Conservation (phyloP, 345 rosid species). For the Brassica rapa region DNA sequence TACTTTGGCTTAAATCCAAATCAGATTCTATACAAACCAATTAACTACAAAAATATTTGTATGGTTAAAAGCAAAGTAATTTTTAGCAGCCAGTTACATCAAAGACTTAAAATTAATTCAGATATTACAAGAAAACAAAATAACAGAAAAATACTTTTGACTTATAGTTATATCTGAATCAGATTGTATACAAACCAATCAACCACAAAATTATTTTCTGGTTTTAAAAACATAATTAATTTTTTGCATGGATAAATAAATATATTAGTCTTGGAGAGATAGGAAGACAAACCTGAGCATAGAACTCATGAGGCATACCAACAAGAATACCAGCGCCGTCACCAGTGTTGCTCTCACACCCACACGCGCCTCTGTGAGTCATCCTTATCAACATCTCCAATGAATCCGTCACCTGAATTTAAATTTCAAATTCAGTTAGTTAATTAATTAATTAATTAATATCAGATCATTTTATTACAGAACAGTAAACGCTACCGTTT, state of each 20-base stretch:
- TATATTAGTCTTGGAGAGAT: neutral
- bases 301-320: slow-evolving; percentile 83
- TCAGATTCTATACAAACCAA: neutral
- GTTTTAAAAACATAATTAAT: neutral
- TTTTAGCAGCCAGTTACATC: neutral
- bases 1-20: neutral
- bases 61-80: neutral
- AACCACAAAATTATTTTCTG: neutral
- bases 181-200: neutral
- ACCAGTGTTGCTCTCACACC: slow-evolving; percentile 95
- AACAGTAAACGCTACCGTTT: slow-evolving; percentile 54
- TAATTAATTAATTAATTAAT: neutral
- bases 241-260: slow-evolving; percentile 16
- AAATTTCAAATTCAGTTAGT: neutral
- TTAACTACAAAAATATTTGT: neutral
- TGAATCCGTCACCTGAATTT: slow-evolving; percentile 75
- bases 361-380: slow-evolving; percentile 99
- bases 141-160: neutral
- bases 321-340: slow-evolving; percentile 99
- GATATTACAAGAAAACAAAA: neutral
- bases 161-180: neutral
- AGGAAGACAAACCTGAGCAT: slow-evolving; percentile 51
- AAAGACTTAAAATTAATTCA: neutral
- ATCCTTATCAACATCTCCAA: slow-evolving; percentile 93
- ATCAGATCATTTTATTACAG: no score